These are phyloP conservation scores for Astragalus membranaceus DNA, from an alignment of 306 rosid genomes.

Conservation along the genomic window DNA sequence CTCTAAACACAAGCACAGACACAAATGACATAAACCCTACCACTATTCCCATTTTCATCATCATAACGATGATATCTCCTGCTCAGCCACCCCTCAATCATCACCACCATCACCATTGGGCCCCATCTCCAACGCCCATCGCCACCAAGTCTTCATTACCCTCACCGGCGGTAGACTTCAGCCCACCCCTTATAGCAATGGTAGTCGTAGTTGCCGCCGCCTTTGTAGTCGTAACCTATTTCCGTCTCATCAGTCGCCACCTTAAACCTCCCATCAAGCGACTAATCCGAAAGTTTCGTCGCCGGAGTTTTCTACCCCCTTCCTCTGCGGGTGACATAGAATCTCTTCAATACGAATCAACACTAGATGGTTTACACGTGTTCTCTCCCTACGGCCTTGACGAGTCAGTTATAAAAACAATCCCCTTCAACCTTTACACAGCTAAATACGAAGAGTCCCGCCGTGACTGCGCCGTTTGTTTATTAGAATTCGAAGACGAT, in stretches of 20 bases:
- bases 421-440: conserved; percentile 69
- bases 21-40: no score
- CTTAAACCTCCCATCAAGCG: conserved; percentile 49
- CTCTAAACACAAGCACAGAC: no score
- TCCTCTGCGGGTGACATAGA: conserved; percentile 73
- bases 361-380: conserved; percentile 42
- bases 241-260: conserved; percentile 83
- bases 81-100: conserved; percentile 22
- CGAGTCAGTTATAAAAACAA: conserved; percentile 81
- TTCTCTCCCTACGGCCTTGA: conserved; percentile 83
- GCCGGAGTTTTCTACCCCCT: conserved; percentile 40
- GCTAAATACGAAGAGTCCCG: conserved; percentile 32
- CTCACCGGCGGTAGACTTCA: conserved; percentile 68
- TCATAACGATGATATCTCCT: background rate
- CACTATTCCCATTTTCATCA: no score
- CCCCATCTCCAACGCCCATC: conserved; percentile 12
- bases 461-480: conserved; percentile 86
- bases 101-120: conserved; percentile 22
- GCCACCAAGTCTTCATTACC: background rate
- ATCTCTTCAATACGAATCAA: conserved; percentile 69
- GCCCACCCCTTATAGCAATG: conserved; percentile 87
- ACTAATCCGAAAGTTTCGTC: conserved; percentile 39
- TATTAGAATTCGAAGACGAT: conserved; percentile 69
- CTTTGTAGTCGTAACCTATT: conserved; percentile 70
- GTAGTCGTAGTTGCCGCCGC: conserved; percentile 84